phyloP scores from a whole-genome alignment of 2,329 filamentous ascomycete species.

The Penicillium verrucosum region DNA sequence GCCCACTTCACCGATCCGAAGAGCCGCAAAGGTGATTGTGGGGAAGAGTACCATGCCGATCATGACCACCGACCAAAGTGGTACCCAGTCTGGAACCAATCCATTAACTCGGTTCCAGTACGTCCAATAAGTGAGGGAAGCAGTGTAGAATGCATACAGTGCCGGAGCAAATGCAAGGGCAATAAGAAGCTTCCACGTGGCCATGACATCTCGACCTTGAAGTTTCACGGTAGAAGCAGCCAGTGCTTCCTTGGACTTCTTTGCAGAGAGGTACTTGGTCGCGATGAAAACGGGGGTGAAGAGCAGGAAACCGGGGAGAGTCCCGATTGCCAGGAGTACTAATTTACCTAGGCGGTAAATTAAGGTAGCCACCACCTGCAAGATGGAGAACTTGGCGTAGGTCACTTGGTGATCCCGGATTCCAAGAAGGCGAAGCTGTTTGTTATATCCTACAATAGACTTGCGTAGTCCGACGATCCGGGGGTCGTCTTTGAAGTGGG shows the following conservation, averaged over 20 bases:
- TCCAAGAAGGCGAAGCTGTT: constrained; percentile 76
- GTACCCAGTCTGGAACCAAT: constrained; percentile 74
- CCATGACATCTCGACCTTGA: constrained; percentile 83
- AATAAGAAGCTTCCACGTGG: constrained; percentile 92
- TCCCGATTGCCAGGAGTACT: constrained; percentile 69
- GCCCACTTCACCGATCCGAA: constrained; percentile 94
- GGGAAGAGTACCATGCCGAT: constrained; percentile 79
- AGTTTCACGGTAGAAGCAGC: constrained; percentile 86
- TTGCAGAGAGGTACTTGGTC: constrained; percentile 75
- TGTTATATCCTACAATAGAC: constrained; percentile 80
- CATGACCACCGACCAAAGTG: constrained; percentile 72
- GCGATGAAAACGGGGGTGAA: constrained; percentile 86
- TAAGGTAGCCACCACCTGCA: constrained; percentile 71
- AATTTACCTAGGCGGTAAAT: constrained; percentile 80
- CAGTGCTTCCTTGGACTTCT: constrained; percentile 78
- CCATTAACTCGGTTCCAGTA: constrained; percentile 79
- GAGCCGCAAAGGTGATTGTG: constrained; percentile 82
- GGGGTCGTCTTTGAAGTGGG: constrained; percentile 85
- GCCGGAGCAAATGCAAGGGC: constrained; percentile 77
- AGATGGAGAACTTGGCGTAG: constrained; percentile 78
- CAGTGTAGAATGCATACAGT: constrained; percentile 77
- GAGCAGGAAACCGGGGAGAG: constrained; percentile 79
- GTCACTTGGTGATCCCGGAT: constrained; percentile 92
- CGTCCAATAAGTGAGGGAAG: constrained; percentile 70
- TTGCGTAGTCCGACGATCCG: constrained; percentile 73